Base-by-base conservation (phyloP, 192 early-diverging fungal species). In the Geranomyces michiganensis region DNA sequence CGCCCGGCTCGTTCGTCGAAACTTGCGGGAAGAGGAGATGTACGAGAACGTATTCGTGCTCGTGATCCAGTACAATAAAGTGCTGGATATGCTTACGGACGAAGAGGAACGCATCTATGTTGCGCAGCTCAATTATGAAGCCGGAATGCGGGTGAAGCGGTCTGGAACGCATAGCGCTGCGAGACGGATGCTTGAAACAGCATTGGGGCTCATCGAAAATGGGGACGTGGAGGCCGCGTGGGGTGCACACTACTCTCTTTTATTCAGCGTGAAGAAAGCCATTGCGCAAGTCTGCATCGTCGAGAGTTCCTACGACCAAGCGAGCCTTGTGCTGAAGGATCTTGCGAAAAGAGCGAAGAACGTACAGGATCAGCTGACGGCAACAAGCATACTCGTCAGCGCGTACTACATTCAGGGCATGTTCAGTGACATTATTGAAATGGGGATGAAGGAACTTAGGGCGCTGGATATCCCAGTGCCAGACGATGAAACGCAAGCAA, bases 1-100 rank as follows among this genome's bases (percentile, higher is more conserved):
- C 43, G 78, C 73, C 17, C 46, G 78, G 7, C 32, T 76, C 2
- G 14, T 82, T 32, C 51, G 58, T 22, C 70, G 56, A 10, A 70
- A 26, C 45, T 17, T 60, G 26, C 21, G 32, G 24, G 60, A 63
- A 62, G 70, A 78, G 47, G 66, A 66, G 31, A 55, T 65, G 10
- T 19, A 68, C 33, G 74, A 64, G 7, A 44, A 33, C 55, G 68
- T 74, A 41, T 70, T 70, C 22, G 62, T 32, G 22, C 55, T 83
- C 22, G 74, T 76, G 22, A 61, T 44, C 19, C 82, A 83, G 24
- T 83, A 76, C 76, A 81, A 81, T 55, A 24, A 70, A 48, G 74
- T 65, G 19, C 48, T 64, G 7, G 30, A 53, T 19, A 24, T 71
- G 8, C 17, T 76, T 10, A 29, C 22, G 4, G 79, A 78, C 21